A percentile compares a stretch with the other conserved stretches of the same genome.
Conservation (phyloP, 2,329 filamentous ascomycete genomes). For the Phyllosticta citribraziliensis region DNA sequence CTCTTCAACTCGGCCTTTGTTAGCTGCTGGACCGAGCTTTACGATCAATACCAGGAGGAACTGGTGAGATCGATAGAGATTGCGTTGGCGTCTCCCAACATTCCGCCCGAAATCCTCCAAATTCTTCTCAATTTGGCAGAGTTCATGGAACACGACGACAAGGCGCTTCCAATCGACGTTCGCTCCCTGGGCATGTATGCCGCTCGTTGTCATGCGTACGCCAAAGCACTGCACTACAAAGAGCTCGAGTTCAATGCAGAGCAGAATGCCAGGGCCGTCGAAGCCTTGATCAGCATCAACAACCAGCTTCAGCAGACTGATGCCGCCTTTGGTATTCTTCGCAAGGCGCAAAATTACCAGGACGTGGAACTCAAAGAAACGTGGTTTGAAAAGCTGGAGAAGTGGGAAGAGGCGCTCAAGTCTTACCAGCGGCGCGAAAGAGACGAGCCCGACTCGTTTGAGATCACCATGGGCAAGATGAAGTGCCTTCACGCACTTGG, state of each 20-base stretch:
- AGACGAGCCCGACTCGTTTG: constrained; percentile 62
- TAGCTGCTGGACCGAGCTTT: constrained; percentile 96
- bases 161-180: constrained; percentile 95
- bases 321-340: constrained; percentile 92
- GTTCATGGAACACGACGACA: constrained; percentile 99
- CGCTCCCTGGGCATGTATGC: constrained; percentile 88
- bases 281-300: constrained; percentile 97
- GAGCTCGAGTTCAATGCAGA: constrained; percentile 97
- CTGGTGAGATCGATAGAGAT: constrained; percentile 92
- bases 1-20: constrained; percentile 99
- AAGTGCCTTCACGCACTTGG: constrained; percentile 91
- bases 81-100: constrained; percentile 88
- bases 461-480: constrained; percentile 99
- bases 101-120: constrained; percentile 89
- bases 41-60: constrained; percentile 94
- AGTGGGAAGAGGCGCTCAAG: constrained; percentile 92
- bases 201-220: constrained; percentile 93
- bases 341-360: constrained; percentile 89
- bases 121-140: constrained; percentile 92
- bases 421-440: constrained; percentile 86
- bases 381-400: constrained; percentile 97
- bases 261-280: constrained; percentile 88
- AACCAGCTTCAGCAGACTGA: constrained; percentile 98
- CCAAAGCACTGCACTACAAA: constrained; percentile 97
- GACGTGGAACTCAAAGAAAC: constrained; percentile 96